A percentile compares a stretch with the other conserved stretches of the same genome.
These are phyloP conservation scores for Aureobasidium subglaciale DNA, from an alignment of 2,329 filamentous ascomycete species.

Conservation along the genomic window DNA sequence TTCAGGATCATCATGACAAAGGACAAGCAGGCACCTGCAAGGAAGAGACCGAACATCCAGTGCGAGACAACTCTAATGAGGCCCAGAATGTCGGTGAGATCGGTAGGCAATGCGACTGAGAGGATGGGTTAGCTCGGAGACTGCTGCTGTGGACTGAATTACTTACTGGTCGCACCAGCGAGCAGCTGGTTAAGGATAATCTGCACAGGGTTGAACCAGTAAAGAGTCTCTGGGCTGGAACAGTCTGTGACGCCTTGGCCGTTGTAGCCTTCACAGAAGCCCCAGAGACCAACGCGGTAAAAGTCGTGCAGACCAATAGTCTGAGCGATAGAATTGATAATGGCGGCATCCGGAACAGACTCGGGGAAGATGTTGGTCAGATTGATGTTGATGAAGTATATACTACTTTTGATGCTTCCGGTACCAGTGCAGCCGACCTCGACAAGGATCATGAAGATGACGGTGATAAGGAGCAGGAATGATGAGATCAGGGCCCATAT, in stretches of 20 bases:
- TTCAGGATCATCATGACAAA: slow-evolving; percentile 63
- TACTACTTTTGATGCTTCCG: slow-evolving; percentile 55
- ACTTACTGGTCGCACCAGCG: slow-evolving; percentile 65
- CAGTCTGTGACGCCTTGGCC: slow-evolving; percentile 69
- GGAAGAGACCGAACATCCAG: slow-evolving; percentile 86
- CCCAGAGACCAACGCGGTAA: slow-evolving; percentile 88
- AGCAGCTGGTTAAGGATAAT: slow-evolving; percentile 76
- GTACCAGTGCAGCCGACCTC: slow-evolving; percentile 65
- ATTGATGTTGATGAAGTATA: slow-evolving; percentile 81
- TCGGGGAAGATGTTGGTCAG: slow-evolving; percentile 73
- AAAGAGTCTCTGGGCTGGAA: slow-evolving; percentile 61
- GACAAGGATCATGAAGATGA: slow-evolving; percentile 74
- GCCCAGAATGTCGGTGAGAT: slow-evolving; percentile 65
- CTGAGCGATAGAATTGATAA: slow-evolving; percentile 83
- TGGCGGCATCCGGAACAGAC: slow-evolving; percentile 60
- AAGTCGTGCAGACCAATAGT: slow-evolving; percentile 87
- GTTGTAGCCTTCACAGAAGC: slow-evolving; percentile 80
- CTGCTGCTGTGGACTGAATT: background rate
- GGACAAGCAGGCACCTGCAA: slow-evolving; percentile 62
- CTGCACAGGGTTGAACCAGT: slow-evolving; percentile 86
- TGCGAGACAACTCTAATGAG: slow-evolving; percentile 69
- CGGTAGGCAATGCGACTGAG: slow-evolving; percentile 64
- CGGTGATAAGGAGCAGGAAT: slow-evolving; percentile 64
- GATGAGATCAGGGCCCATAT: slow-evolving; percentile 59
- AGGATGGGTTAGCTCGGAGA: background rate